Evolutionary conservation across 2,329 filamentous ascomycete species (phyloP).

Genomic region (Neobulgaria alba): DNA sequence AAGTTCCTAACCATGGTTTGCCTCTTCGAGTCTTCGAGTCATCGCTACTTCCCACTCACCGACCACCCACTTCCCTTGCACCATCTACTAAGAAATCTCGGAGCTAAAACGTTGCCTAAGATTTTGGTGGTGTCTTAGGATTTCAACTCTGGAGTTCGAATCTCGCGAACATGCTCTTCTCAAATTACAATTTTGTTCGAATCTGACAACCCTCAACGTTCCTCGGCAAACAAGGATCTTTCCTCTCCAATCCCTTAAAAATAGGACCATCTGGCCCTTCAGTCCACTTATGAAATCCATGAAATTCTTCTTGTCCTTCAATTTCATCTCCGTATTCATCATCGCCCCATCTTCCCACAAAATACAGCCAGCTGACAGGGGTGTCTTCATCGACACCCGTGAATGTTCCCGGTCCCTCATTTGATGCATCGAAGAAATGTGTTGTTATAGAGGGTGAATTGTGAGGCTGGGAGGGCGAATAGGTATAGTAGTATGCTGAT

Average conservation of each 20-base stretch:
- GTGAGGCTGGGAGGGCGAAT: conserved; percentile 12
- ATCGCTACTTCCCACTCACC: too few species aligned
- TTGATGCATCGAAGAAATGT: not conserved
- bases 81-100: too few species aligned
- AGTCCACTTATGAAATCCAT: conserved; percentile 36
- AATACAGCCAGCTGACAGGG: conserved; percentile 82
- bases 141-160: too few species aligned
- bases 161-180: not conserved
- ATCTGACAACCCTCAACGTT: conserved; percentile 6
- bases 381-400: conserved; percentile 56
- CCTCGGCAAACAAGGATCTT: conserved; percentile 17
- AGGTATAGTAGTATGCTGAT: conserved; percentile 47
- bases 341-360: conserved; percentile 81
- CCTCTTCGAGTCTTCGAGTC: too few species aligned
- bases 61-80: too few species aligned
- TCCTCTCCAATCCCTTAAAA: conserved; percentile 46
- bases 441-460: conserved; percentile 26
- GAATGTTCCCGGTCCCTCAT: conserved; percentile 5
- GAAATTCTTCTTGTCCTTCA: conserved; percentile 34
- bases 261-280: conserved; percentile 50
- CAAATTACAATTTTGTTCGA: conserved; percentile 1
- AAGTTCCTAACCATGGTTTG: too few species aligned
- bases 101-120: too few species aligned
- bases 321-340: conserved; percentile 60
- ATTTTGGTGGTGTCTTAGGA: too few species aligned